Conservation (phyloP, 768 basidiomycete genomes). For the Saitozyma podzolica region DNA sequence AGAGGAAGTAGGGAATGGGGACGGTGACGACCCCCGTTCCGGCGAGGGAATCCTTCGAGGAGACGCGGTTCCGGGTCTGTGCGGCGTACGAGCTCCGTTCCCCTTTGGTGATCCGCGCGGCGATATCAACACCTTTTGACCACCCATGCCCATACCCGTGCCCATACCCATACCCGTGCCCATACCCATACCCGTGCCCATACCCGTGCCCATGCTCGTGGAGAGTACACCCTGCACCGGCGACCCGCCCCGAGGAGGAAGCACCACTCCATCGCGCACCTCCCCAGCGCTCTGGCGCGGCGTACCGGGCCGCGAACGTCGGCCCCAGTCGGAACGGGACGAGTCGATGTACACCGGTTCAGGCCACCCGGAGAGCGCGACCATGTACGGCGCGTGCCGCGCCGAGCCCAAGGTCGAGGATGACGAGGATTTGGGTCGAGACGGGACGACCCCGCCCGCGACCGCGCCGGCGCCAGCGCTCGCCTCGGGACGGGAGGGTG, state of each 20-base stretch:
- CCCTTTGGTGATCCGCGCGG: not conserved
- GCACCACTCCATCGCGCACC: conserved; percentile 5
- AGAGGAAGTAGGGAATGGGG: not conserved
- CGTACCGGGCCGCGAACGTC: not conserved
- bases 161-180: not conserved
- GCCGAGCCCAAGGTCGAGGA: not conserved
- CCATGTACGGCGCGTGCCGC: conserved; percentile 26
- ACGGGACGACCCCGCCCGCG: not conserved
- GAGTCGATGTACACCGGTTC: conserved; percentile 29
- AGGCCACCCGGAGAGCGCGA: conserved; percentile 35
- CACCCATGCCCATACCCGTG: not conserved
- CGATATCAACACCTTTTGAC: not conserved
- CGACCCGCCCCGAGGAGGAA: not conserved
- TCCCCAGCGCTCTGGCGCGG: not conserved
- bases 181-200: not conserved
- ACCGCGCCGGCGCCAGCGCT: not conserved
- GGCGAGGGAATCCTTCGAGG: not conserved
- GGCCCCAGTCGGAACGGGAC: not conserved
- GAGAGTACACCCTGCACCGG: not conserved
- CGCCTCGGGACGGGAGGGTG: not conserved
- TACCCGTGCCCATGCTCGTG: not conserved
- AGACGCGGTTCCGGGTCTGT: not conserved
- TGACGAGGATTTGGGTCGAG: not conserved
- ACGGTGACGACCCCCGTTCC: not conserved
- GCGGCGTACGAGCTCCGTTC: too few relatives aligned